phyloP scores from a whole-genome alignment of 2,329 filamentous ascomycete species.

The Orbilia quercus region DNA sequence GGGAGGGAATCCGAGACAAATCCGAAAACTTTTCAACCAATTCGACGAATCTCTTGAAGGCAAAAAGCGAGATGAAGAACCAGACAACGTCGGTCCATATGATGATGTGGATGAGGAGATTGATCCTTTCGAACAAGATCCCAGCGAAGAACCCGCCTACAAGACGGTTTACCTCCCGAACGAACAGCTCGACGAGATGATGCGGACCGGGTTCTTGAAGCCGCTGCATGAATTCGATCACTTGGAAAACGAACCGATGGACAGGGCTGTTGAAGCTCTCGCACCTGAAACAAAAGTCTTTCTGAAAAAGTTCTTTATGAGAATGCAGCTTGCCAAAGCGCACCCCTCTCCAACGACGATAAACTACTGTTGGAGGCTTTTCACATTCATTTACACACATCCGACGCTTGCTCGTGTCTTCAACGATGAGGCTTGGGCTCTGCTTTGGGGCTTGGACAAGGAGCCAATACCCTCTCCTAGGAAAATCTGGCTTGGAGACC shows the following conservation, averaged over 20 bases:
- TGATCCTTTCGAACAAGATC: slow-evolving; percentile 46
- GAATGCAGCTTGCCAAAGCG: slow-evolving; percentile 34
- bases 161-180: slow-evolving; percentile 48
- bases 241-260: slow-evolving; percentile 21
- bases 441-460: slow-evolving; percentile 42
- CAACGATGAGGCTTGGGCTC: slow-evolving; percentile 45
- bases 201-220: slow-evolving; percentile 43
- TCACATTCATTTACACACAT: slow-evolving; percentile 28
- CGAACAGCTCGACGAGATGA: slow-evolving; percentile 46
- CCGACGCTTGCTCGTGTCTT: slow-evolving; percentile 33
- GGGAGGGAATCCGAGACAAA: slow-evolving; percentile 42
- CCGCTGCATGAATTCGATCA: slow-evolving; percentile 45
- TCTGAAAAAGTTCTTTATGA: slow-evolving; percentile 54
- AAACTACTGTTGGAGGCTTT: slow-evolving; percentile 37
- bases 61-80: slow-evolving; percentile 16
- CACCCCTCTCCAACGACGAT: slow-evolving; percentile 32
- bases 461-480: slow-evolving; percentile 25
- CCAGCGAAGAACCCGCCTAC: slow-evolving; percentile 40
- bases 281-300: slow-evolving; percentile 12
- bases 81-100: slow-evolving; percentile 22
- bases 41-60: slow-evolving; percentile 37
- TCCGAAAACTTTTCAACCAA: slow-evolving; percentile 36
- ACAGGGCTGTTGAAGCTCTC: slow-evolving; percentile 18
- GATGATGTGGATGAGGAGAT: slow-evolving; percentile 54
- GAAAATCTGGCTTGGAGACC: slow-evolving; percentile 47